Percentiles rank a stretch among this genome's conserved stretches.
Conservation (phyloP, 108 stramenopile species). For the Nannochloropsis granulata region DNA sequence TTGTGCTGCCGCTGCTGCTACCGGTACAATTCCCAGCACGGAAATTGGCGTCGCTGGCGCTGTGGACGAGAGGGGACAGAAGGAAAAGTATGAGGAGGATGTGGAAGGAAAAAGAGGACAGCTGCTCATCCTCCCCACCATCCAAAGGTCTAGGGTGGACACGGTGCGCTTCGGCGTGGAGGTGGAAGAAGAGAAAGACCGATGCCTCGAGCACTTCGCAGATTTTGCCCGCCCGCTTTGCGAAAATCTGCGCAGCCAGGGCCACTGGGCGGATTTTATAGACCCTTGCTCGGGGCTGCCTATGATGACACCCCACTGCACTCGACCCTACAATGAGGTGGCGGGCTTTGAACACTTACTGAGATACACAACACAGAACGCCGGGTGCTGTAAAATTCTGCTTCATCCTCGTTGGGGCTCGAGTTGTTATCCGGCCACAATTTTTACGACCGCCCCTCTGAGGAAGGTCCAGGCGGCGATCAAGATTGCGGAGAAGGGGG, state of each 20-base stretch:
- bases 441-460: slow-evolving; percentile 47
- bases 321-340: not conserved
- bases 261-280: slow-evolving; percentile 64
- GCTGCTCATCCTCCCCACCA: slow-evolving; percentile 21
- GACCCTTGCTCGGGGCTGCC: slow-evolving; percentile 95
- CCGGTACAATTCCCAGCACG: too few relatives aligned
- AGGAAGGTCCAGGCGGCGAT: not conserved
- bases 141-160: slow-evolving; percentile 13
- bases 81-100: not conserved
- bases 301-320: slow-evolving; percentile 51
- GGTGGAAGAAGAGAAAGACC: slow-evolving; percentile 37
- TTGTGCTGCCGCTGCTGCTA: too few relatives aligned
- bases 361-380: slow-evolving; percentile 10
- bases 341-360: not conserved
- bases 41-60: too few relatives aligned
- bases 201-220: slow-evolving; percentile 24
- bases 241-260: not conserved
- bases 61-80: too few relatives aligned
- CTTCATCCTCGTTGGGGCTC: slow-evolving; percentile 87
- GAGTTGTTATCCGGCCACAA: slow-evolving; percentile 86
- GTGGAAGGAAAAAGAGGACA: not conserved
- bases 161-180: slow-evolving; percentile 23
- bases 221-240: slow-evolving; percentile 14
- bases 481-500: not conserved
- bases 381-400: slow-evolving; percentile 87